These are phyloP conservation scores for Cordia subcordata DNA, from an alignment of 257 asterid genomes.

Conservation along the genomic window DNA sequence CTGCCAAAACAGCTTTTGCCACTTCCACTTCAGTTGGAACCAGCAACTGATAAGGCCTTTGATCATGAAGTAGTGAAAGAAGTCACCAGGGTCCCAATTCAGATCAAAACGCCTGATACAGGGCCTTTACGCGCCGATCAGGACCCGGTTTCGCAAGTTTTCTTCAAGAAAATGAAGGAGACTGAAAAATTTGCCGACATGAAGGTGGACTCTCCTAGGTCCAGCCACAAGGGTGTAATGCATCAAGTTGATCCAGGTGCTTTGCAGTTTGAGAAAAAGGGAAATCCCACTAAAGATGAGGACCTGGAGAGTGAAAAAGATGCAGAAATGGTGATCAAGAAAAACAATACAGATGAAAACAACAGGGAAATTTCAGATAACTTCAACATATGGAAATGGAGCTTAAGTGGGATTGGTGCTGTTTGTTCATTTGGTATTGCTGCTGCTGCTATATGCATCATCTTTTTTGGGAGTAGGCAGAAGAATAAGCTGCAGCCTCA, in stretches of 20 bases:
- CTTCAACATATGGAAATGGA: constrained; percentile 52
- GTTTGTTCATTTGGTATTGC: constrained; percentile 70
- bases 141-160: constrained; percentile 61
- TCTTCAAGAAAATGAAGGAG: constrained; percentile 68
- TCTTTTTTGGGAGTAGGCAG: constrained; percentile 34
- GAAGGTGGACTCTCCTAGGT: constrained; percentile 64
- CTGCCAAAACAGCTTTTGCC: constrained; percentile 30
- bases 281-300: constrained; percentile 15
- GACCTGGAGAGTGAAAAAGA: constrained; percentile 13
- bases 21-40: constrained; percentile 21
- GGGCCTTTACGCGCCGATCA: constrained; percentile 19
- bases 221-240: constrained; percentile 23
- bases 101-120: constrained; percentile 5
- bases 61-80: constrained; percentile 18
- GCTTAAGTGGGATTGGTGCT: constrained; percentile 64
- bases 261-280: constrained; percentile 37
- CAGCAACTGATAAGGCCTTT: constrained; percentile 1
- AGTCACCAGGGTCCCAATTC: constrained; percentile 10
- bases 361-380: constrained; percentile 25
- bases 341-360: neutral
- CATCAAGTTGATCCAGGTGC: constrained; percentile 28
- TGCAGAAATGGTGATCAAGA: constrained; percentile 17
- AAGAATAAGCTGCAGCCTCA: constrained; percentile 23
- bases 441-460: constrained; percentile 59
- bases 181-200: constrained; percentile 61